These are phyloP conservation scores for Heterobasidion occidentale DNA, from an alignment of 1,284 basidiomycete species.

Conservation along the genomic window DNA sequence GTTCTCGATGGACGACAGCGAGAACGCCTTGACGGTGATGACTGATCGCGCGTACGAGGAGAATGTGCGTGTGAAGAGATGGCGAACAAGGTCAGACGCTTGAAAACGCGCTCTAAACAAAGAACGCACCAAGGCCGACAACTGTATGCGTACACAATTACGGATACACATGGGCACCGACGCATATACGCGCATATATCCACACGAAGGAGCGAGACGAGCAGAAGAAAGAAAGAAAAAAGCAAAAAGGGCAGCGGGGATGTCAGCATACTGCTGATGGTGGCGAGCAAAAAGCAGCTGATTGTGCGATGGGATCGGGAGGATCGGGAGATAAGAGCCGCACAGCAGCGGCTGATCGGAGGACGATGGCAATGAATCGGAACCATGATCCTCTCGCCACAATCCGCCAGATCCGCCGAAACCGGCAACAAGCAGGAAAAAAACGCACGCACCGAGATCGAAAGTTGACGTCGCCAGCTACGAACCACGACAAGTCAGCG, in stretches of 20 bases:
- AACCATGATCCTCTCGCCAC: not conserved
- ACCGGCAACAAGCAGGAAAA: not conserved
- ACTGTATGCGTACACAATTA: slow-evolving; percentile 6
- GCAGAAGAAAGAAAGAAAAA: no score
- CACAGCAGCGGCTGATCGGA: not conserved
- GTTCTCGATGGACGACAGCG: not conserved
- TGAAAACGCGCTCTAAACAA: not conserved
- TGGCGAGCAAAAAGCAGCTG: no score
- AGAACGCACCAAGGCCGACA: slow-evolving; percentile 14
- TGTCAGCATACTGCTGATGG: no score
- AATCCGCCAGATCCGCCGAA: not conserved
- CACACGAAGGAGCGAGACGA: no score
- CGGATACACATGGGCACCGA: no score
- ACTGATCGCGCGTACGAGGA: not conserved
- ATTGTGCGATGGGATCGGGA: not conserved
- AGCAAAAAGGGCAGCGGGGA: no score
- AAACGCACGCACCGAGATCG: slow-evolving; percentile 13
- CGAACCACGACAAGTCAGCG: not conserved
- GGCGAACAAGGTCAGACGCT: slow-evolving; percentile 12
- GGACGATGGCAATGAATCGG: no score
- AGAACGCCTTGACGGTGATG: not conserved
- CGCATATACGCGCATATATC: no score
- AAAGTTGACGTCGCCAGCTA: slow-evolving; percentile 13
- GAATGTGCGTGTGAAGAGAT: slow-evolving; percentile 7
- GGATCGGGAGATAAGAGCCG: not conserved